Percentiles rank a stretch among this genome's conserved stretches.
phyloP scores from a whole-genome alignment of 2,329 filamentous ascomycete species.

The Ophiostoma populinum region DNA sequence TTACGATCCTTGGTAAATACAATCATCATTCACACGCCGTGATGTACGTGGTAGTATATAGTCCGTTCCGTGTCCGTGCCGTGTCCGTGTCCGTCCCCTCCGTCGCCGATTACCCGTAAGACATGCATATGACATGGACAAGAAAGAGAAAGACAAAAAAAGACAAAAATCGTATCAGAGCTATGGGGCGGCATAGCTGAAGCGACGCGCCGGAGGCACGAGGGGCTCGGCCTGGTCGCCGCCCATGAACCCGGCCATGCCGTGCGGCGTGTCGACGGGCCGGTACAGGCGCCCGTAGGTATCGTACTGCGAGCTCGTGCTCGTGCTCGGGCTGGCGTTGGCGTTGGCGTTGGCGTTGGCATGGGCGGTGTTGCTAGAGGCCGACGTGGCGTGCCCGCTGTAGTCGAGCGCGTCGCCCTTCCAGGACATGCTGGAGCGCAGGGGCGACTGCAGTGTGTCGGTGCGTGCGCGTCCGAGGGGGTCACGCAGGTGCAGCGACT shows the following conservation, averaged over 20 bases:
- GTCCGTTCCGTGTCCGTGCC: too few relatives aligned
- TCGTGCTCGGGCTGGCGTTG: constrained; percentile 14
- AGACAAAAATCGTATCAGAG: constrained; percentile 16
- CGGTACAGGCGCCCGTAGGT: constrained; percentile 26
- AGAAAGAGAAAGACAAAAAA: too few relatives aligned
- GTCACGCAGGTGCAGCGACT: constrained; percentile 41
- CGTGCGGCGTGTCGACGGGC: constrained; percentile 32
- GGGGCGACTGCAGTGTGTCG: constrained; percentile 39
- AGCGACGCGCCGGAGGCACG: constrained; percentile 30
- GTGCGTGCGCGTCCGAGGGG: constrained; percentile 38
- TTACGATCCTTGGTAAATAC: too few relatives aligned
- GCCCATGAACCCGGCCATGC: constrained; percentile 27
- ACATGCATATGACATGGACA: too few relatives aligned
- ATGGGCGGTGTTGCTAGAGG: constrained; percentile 28
- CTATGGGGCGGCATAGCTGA: constrained; percentile 26
- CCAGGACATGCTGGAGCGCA: constrained; percentile 45
- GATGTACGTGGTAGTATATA: too few relatives aligned
- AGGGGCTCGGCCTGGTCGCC: constrained; percentile 21
- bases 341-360: constrained; percentile 17
- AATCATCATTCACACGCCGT: too few relatives aligned
- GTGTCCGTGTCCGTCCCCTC: too few relatives aligned
- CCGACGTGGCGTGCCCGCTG: constrained; percentile 25
- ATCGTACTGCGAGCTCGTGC: not conserved
- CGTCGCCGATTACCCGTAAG: too few relatives aligned
- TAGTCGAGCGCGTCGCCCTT: constrained; percentile 41